phyloP scores from a whole-genome alignment of 2,329 filamentous ascomycete genomes.

The Rhinocladiella mackenziei region DNA sequence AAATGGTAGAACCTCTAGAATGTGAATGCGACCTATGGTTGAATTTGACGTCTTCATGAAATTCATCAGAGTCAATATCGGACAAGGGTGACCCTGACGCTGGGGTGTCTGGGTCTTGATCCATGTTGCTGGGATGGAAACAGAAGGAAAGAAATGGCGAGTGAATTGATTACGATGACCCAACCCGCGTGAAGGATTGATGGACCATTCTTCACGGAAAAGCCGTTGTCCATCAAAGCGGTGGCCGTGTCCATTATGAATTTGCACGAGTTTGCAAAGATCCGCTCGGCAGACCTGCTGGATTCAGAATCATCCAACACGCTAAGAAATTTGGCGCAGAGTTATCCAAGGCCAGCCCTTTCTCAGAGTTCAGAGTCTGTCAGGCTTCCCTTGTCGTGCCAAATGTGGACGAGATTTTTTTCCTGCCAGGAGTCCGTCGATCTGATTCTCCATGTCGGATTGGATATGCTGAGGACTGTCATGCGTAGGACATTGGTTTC shows the following conservation, averaged over 20 bases:
- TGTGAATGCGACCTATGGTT: slow-evolving; percentile 47
- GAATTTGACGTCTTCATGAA: slow-evolving; percentile 56
- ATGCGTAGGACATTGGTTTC: too few relatives aligned
- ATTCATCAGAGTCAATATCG: slow-evolving; percentile 60
- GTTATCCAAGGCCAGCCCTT: background rate
- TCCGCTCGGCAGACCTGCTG: slow-evolving; percentile 3
- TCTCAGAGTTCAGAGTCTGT: too few relatives aligned
- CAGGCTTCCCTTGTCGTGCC: too few relatives aligned
- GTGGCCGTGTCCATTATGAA: too few relatives aligned
- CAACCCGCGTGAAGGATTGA: too few relatives aligned
- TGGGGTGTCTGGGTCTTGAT: slow-evolving; percentile 35
- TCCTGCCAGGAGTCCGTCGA: too few relatives aligned
- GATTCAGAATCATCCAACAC: background rate
- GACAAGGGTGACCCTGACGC: slow-evolving; percentile 63
- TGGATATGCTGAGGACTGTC: too few relatives aligned
- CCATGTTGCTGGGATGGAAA: slow-evolving; percentile 8
- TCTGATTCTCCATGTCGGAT: too few relatives aligned
- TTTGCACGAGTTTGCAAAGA: background rate
- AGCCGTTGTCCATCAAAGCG: too few relatives aligned
- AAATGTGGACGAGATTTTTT: too few relatives aligned
- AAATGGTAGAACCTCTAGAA: slow-evolving; percentile 34
- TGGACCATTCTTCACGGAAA: too few relatives aligned
- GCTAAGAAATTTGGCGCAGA: background rate
- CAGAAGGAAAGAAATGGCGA: background rate
- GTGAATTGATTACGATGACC: background rate